Conservation (phyloP, 805 yeast genomes). For the Yamadazyma olivae region DNA sequence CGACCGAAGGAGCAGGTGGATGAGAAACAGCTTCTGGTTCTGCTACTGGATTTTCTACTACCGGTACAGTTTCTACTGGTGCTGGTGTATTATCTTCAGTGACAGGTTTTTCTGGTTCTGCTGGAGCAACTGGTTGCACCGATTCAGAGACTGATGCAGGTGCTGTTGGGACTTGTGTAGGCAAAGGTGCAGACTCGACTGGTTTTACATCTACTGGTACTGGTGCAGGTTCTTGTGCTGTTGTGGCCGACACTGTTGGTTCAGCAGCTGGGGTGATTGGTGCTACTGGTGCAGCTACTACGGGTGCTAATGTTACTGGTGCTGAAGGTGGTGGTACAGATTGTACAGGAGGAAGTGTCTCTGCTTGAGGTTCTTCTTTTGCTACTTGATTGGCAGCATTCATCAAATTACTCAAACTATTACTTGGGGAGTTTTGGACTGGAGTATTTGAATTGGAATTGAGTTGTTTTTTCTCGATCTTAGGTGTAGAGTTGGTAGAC, state of each 20-base stretch:
- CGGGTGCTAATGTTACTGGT: slow-evolving; percentile 2
- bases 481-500: slow-evolving; percentile 21
- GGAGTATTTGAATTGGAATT: slow-evolving; percentile 1
- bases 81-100: slow-evolving; percentile 5
- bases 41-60: too few relatives aligned
- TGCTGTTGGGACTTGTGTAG: slow-evolving; percentile 5
- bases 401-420: slow-evolving; percentile 26
- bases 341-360: slow-evolving; percentile 1
- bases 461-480: slow-evolving; percentile 10
- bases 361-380: slow-evolving; percentile 11
- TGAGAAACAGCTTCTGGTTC: too few relatives aligned
- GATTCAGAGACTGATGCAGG: not conserved
- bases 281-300: slow-evolving; percentile 1
- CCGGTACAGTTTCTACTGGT: not conserved
- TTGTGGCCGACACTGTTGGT: not conserved
- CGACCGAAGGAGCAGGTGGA: too few relatives aligned
- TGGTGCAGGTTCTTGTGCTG: slow-evolving; percentile 3
- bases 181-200: not conserved
- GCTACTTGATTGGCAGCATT: slow-evolving; percentile 23
- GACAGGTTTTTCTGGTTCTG: too few relatives aligned
- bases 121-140: not conserved
- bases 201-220: slow-evolving; percentile 4
- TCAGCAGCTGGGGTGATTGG: slow-evolving; percentile 1
- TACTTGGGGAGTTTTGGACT: slow-evolving; percentile 2
- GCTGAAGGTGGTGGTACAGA: slow-evolving; percentile 1